phyloP scores from a whole-genome alignment of 257 asterid species.

The Plectranthus barbatus region DNA sequence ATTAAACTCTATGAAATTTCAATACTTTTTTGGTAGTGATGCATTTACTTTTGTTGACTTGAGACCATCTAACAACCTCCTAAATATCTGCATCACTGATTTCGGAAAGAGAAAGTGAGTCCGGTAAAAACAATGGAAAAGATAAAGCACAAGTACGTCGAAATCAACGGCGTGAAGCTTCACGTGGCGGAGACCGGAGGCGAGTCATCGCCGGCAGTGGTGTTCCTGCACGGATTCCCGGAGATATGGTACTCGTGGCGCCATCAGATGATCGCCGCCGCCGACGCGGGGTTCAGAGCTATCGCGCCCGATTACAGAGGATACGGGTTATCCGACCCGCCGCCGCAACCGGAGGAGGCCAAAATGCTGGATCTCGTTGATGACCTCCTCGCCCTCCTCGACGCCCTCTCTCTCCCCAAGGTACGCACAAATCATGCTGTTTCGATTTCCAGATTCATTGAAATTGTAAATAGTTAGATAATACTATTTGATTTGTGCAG shows the following conservation, averaged over 20 bases:
- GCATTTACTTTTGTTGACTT: too few relatives aligned
- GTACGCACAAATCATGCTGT: slow-evolving; percentile 3
- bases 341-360: slow-evolving; percentile 37
- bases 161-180: slow-evolving; percentile 33
- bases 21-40: too few relatives aligned
- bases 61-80: too few relatives aligned
- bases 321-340: slow-evolving; percentile 48
- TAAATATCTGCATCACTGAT: neutral
- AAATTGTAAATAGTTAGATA: neutral
- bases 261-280: slow-evolving; percentile 34
- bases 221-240: slow-evolving; percentile 36
- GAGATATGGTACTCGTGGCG: slow-evolving; percentile 47
- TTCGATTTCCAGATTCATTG: neutral
- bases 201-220: slow-evolving; percentile 22
- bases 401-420: slow-evolving; percentile 32
- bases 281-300: slow-evolving; percentile 32
- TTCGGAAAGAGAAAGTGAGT: neutral
- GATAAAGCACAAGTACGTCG: slow-evolving; percentile 32
- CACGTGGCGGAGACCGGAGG: slow-evolving; percentile 43
- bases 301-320: too few relatives aligned
- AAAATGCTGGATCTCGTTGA: slow-evolving; percentile 27
- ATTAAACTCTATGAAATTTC: too few relatives aligned
- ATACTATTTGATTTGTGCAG: slow-evolving; percentile 21
- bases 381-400: slow-evolving; percentile 39
- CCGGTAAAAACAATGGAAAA: slow-evolving; percentile 12